A percentile compares a stretch with the other conserved stretches of the same genome.
phyloP scores from a whole-genome alignment of 352 stramenopile genomes.

The Pythium rishiriense region DNA sequence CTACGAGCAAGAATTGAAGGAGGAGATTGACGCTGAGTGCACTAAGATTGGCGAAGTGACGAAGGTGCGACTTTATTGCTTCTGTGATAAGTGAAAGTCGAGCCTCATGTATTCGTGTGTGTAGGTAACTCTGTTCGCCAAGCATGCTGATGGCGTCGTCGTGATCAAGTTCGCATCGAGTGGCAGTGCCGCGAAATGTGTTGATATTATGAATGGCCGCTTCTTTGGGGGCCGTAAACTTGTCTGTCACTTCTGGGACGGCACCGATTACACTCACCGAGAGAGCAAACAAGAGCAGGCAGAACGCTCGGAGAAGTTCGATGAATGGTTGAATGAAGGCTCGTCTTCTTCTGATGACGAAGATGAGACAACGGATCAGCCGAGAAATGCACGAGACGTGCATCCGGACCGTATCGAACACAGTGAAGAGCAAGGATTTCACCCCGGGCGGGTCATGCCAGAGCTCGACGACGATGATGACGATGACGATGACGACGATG shows the following conservation, averaged over 20 bases:
- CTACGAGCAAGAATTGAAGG: conserved; percentile 73
- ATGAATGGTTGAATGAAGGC: conserved; percentile 92
- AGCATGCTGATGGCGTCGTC: conserved; percentile 91
- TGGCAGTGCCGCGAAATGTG: conserved; percentile 79
- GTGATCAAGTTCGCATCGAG: conserved; percentile 94
- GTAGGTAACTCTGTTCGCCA: conserved; percentile 96
- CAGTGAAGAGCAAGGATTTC: conserved; percentile 29
- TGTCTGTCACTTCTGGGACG: conserved; percentile 93
- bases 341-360: conserved; percentile 54
- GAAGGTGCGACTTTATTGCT: conserved; percentile 38
- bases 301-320: conserved; percentile 91
- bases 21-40: conserved; percentile 83
- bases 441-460: conserved; percentile 58
- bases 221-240: conserved; percentile 89
- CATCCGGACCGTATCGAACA: neutral
- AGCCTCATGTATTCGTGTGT: conserved; percentile 27
- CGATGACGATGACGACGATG: conserved; percentile 30
- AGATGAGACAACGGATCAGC: conserved; percentile 22
- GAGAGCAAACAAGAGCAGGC: conserved; percentile 80
- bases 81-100: no score
- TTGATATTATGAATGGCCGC: conserved; percentile 88
- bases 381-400: conserved; percentile 26
- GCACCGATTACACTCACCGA: conserved; percentile 92
- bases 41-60: conserved; percentile 84
- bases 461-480: conserved; percentile 46